Evolutionary conservation across 2,329 filamentous ascomycete genomes (phyloP).

Genomic region (Keithomyces neogunnii): DNA sequence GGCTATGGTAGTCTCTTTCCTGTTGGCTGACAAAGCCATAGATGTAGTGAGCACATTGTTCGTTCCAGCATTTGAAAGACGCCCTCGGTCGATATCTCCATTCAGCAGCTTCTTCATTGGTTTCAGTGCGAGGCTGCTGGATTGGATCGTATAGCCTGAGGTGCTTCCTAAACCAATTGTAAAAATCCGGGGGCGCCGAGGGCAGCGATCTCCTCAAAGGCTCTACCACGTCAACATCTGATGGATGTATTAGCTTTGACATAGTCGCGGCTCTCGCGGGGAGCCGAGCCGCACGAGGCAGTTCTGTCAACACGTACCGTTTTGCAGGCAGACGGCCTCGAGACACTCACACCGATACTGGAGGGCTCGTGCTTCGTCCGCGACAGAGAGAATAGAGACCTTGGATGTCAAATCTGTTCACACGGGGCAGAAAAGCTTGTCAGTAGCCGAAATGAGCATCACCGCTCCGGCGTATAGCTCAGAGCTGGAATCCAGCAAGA

Average conservation of each 20-base stretch:
- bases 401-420: conserved; percentile 18
- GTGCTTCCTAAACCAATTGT: conserved; percentile 44
- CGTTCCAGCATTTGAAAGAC: conserved; percentile 46
- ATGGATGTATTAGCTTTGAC: neutral
- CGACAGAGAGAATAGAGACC: conserved; percentile 40
- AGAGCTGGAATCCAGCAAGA: neutral
- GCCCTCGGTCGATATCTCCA: conserved; percentile 9
- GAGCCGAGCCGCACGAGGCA: neutral
- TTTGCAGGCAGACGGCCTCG: conserved; percentile 38
- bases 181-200: conserved; percentile 37
- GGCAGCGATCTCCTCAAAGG: conserved; percentile 19
- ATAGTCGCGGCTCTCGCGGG: neutral
- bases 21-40: conserved; percentile 45
- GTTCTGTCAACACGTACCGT: conserved; percentile 17
- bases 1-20: conserved; percentile 43
- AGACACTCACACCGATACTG: conserved; percentile 53
- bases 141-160: conserved; percentile 39
- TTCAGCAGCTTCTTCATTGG: conserved; percentile 1
- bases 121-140: conserved; percentile 20
- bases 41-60: conserved; percentile 48
- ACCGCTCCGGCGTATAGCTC: neutral
- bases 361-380: conserved; percentile 47
- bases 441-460: neutral
- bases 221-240: conserved; percentile 23
- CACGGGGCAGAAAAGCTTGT: neutral